Evolutionary conservation across 139 green algal species (phyloP).

Genomic region (Ettlia oleoabundans): DNA sequence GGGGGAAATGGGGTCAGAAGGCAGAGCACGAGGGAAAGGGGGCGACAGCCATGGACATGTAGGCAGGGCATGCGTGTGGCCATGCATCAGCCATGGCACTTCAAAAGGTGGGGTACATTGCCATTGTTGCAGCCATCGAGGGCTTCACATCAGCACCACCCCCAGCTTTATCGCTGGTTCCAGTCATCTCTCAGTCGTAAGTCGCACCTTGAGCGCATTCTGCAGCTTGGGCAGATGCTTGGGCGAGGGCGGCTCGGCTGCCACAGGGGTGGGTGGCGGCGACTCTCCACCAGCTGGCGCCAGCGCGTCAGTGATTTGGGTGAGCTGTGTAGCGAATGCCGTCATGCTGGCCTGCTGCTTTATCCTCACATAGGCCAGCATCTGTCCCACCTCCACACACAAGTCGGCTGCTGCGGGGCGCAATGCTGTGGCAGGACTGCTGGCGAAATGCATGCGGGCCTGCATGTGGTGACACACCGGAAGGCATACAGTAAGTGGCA

Average conservation of each 20-base stretch:
- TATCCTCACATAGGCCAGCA: slow-evolving; percentile 54
- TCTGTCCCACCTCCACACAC: slow-evolving; percentile 55
- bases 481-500: no score
- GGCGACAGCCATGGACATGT: no score
- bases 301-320: slow-evolving; percentile 46
- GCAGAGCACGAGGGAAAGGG: no score
- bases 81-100: neutral
- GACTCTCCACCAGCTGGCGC: neutral
- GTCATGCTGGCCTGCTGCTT: slow-evolving; percentile 56
- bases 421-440: neutral
- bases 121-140: no score
- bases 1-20: no score
- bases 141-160: no score
- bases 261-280: neutral
- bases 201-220: slow-evolving; percentile 34
- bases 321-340: slow-evolving; percentile 52
- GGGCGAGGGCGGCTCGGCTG: neutral
- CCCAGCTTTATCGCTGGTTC: no score
- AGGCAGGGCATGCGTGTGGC: neutral
- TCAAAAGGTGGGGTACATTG: no score
- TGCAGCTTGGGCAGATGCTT: slow-evolving; percentile 16
- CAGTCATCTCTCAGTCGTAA: no score
- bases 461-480: no score
- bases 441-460: neutral
- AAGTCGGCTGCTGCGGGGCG: slow-evolving; percentile 23